Evolutionary conservation across 331 rosid species (phyloP).

Genomic region (Dryas integrifolia): DNA sequence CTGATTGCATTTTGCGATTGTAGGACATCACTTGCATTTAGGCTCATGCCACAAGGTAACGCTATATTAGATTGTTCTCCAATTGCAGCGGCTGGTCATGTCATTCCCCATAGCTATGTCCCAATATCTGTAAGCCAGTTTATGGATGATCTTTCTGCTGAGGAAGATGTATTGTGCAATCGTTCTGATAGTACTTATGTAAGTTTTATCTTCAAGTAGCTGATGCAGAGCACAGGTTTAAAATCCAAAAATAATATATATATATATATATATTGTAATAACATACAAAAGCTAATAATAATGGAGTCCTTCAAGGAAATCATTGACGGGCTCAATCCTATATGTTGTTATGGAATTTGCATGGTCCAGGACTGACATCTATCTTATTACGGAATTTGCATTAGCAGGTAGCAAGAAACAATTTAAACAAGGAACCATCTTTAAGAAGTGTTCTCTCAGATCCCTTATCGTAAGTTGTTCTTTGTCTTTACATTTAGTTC

Average conservation of each 20-base stretch:
- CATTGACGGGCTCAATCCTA: not conserved
- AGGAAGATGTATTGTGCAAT: slow-evolving; percentile 69
- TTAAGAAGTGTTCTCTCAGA: slow-evolving; percentile 92
- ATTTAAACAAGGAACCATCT: slow-evolving; percentile 69
- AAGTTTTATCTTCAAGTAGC: slow-evolving; percentile 38
- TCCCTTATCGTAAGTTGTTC: slow-evolving; percentile 76
- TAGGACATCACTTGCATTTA: slow-evolving; percentile 91
- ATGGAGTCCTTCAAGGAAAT: not conserved
- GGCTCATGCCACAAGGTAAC: slow-evolving; percentile 94
- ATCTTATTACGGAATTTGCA: slow-evolving; percentile 26
- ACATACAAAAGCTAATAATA: too few relatives aligned
- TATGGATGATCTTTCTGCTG: slow-evolving; percentile 96
- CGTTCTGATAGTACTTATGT: slow-evolving; percentile 60
- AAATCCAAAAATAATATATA: not conserved
- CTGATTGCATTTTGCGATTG: slow-evolving; percentile 41
- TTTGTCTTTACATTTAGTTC: slow-evolving; percentile 5
- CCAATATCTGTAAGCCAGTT: slow-evolving; percentile 97
- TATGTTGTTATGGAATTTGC: not conserved
- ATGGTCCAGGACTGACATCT: not conserved
- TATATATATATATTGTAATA: not conserved
- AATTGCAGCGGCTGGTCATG: slow-evolving; percentile 92
- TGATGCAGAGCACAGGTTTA: not conserved
- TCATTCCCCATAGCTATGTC: slow-evolving; percentile 79
- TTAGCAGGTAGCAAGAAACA: slow-evolving; percentile 58
- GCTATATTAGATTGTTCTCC: slow-evolving; percentile 93